Conservation (phyloP, 176 grass and related monocot genomes). For the Rhynchospora pubera region DNA sequence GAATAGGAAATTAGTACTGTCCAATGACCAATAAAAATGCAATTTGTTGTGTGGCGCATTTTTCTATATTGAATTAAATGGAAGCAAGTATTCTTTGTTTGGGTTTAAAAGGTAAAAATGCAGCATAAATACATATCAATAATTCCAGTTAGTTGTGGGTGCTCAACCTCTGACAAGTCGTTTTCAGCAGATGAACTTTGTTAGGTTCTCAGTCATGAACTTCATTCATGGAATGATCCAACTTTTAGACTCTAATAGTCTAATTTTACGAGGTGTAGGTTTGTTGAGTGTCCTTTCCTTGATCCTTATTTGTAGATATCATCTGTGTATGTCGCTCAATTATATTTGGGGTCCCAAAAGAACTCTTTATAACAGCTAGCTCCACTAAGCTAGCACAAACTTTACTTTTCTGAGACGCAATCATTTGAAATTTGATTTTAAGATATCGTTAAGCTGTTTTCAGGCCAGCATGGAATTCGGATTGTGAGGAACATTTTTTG, state of each 20-base stretch:
- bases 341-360: slow-evolving; percentile 1
- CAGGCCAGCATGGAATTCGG: slow-evolving; percentile 21
- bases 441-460: slow-evolving; percentile 20
- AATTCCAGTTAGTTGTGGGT: slow-evolving; percentile 12
- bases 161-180: not conserved
- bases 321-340: slow-evolving; percentile 2
- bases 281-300: slow-evolving; percentile 7
- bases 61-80: not conserved
- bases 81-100: not conserved
- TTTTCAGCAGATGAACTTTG: slow-evolving; percentile 25
- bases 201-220: slow-evolving; percentile 21
- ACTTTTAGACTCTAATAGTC: slow-evolving; percentile 18
- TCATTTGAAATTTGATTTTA: slow-evolving; percentile 18
- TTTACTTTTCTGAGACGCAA: slow-evolving; percentile 16
- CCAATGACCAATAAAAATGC: not conserved
- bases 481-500: slow-evolving; percentile 13
- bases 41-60: not conserved
- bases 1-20: not conserved
- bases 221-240: slow-evolving; percentile 11
- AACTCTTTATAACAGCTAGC: slow-evolving; percentile 21
- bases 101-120: not conserved
- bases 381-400: slow-evolving; percentile 20
- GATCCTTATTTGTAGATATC: slow-evolving; percentile 6
- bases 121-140: not conserved
- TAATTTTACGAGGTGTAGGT: not conserved